These are phyloP conservation scores for Sporisorium exsertum DNA, from an alignment of 1,284 basidiomycete genomes.

Conservation along the genomic window DNA sequence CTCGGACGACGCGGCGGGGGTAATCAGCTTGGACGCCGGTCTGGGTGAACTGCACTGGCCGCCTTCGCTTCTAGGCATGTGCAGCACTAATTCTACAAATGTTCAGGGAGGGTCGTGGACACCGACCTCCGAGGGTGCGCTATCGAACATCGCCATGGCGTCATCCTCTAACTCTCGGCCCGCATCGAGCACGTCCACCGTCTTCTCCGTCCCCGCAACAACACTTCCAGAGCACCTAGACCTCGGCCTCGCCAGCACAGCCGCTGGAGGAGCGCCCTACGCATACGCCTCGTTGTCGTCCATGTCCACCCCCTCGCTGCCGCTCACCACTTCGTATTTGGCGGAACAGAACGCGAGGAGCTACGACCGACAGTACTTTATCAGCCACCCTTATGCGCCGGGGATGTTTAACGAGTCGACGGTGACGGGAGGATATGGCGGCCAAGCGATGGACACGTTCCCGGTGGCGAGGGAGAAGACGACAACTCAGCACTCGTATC, in stretches of 20 bases:
- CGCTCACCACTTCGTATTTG: too few species aligned
- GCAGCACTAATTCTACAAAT: too few species aligned
- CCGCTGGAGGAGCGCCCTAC: constrained; percentile 7
- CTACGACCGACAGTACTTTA: constrained; percentile 6
- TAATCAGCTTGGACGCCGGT: constrained; percentile 11
- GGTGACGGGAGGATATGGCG: too few species aligned
- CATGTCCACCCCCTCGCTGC: constrained; percentile 13
- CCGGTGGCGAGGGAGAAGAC: constrained; percentile 9
- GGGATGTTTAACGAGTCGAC: not conserved
- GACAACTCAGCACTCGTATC: constrained; percentile 13
- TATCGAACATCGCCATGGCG: constrained; percentile 24
- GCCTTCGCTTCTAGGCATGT: constrained; percentile 5
- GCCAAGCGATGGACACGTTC: not conserved
- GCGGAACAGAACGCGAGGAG: constrained; percentile 2
- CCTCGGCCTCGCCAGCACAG: not conserved
- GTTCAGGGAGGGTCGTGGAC: constrained; percentile 25
- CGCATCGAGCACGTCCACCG: constrained; percentile 5
- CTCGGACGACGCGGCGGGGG: not conserved
- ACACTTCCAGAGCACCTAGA: constrained; percentile 18
- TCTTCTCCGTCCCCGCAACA: constrained; percentile 16
- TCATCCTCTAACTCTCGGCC: constrained; percentile 26
- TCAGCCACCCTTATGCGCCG: not conserved
- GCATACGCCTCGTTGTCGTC: not conserved
- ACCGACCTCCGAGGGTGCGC: constrained; percentile 14
- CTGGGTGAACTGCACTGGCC: constrained; percentile 24